Conservation (phyloP, 345 rosid species). For the Citrus sinensis region DNA sequence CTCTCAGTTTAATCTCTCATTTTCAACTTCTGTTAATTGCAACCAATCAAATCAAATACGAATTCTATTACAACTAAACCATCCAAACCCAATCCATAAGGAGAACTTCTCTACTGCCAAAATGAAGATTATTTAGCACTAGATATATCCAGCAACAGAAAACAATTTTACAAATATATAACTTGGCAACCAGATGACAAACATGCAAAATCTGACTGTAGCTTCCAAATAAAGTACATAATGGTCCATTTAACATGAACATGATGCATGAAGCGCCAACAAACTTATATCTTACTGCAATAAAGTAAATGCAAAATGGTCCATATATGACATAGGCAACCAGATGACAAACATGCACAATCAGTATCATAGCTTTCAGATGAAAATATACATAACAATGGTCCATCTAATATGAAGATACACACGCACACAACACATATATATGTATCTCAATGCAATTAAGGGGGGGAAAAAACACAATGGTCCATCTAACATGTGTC, state of each 20-base stretch:
- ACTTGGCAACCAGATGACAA: neutral
- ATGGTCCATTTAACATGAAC: neutral
- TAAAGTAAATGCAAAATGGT: too few species aligned
- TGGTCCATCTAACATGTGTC: neutral
- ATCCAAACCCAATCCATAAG: neutral
- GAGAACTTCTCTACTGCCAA: neutral
- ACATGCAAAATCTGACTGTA: neutral
- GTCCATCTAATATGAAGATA: neutral
- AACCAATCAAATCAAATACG: neutral
- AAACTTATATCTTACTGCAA: too few species aligned
- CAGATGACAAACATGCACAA: neutral
- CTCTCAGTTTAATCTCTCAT: neutral
- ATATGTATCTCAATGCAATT: too few species aligned
- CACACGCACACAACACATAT: too few species aligned
- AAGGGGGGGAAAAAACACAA: neutral
- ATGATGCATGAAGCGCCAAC: neutral
- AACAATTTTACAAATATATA: neutral
- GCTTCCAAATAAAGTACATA: neutral
- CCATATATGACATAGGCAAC: neutral
- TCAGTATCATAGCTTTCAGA: neutral
- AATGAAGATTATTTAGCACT: neutral
- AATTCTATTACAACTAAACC: neutral
- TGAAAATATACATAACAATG: neutral
- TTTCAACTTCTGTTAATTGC: neutral
- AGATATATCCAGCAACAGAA: neutral